Percentiles rank a stretch among this genome's conserved stretches.
phyloP scores from a whole-genome alignment of 108 stramenopile genomes.

The Cyclotella atomus region DNA sequence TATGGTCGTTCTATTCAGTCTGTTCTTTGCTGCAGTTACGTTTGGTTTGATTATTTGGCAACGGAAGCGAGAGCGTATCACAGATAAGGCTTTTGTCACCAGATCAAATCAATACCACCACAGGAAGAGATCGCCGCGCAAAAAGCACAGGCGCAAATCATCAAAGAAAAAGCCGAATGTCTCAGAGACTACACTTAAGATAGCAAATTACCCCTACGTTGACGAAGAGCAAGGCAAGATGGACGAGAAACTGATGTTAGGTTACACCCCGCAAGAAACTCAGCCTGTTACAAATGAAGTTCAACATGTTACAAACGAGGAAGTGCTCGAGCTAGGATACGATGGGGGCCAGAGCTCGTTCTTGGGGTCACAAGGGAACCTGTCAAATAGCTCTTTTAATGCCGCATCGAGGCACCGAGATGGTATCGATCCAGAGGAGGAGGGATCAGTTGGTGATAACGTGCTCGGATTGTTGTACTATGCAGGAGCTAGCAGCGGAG shows the following conservation, averaged over 20 bases:
- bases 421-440: slow-evolving; percentile 15
- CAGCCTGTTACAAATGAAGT: neutral
- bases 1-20: neutral
- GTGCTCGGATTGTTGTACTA: slow-evolving; percentile 24
- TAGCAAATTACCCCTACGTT: neutral
- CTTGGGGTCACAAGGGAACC: slow-evolving; percentile 6
- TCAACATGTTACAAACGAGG: neutral
- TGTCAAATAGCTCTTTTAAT: slow-evolving; percentile 1
- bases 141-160: neutral
- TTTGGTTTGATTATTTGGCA: slow-evolving; percentile 10
- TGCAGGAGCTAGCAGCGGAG: slow-evolving; percentile 15
- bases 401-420: neutral
- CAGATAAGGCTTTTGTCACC: neutral
- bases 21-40: slow-evolving; percentile 1
- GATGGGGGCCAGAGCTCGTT: slow-evolving; percentile 12
- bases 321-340: slow-evolving; percentile 3
- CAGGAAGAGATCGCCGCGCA: neutral
- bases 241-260: slow-evolving; percentile 9
- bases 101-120: neutral
- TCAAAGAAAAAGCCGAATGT: neutral
- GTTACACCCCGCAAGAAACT: neutral
- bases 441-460: neutral
- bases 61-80: neutral
- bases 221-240: slow-evolving; percentile 15
- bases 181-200: neutral